A percentile compares a stretch with the other conserved stretches of the same genome.
Evolutionary conservation across 2,329 filamentous ascomycete genomes (phyloP).

Genomic region (Chalaropsis thielavioides): DNA sequence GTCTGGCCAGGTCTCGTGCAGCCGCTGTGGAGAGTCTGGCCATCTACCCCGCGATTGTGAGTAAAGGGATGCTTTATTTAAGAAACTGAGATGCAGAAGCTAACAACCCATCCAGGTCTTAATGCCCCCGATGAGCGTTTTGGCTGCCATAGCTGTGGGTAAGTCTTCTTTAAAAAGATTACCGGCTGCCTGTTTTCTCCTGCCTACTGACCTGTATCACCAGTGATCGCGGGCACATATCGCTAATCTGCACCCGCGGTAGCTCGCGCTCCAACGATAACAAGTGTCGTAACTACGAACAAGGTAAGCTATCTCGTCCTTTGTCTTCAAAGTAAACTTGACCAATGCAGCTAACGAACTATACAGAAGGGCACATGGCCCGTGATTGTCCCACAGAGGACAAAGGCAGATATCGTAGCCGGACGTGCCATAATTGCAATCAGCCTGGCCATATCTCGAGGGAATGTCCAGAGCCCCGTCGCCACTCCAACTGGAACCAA

Average conservation of each 20-base stretch:
- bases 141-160: not conserved
- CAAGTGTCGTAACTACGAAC: not conserved
- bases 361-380: not conserved
- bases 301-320: not conserved
- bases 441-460: slow-evolving; percentile 50
- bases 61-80: not conserved
- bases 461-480: slow-evolving; percentile 37
- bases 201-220: not conserved
- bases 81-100: not conserved
- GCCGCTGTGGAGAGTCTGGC: not conserved
- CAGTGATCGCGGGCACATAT: not conserved
- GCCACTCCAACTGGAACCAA: not conserved
- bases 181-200: not conserved
- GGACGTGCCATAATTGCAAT: slow-evolving; percentile 52
- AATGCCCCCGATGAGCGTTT: not conserved
- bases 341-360: not conserved
- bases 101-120: not conserved
- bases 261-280: not conserved
- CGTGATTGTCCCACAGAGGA: not conserved
- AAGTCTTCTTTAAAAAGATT: not conserved
- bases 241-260: not conserved
- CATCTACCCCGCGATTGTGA: not conserved
- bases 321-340: too few species aligned
- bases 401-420: slow-evolving; percentile 24
- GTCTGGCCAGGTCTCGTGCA: slow-evolving; percentile 21